Evolutionary conservation across 2,329 filamentous ascomycete species (phyloP).

Genomic region (Stagonosporopsis chrysanthemi): DNA sequence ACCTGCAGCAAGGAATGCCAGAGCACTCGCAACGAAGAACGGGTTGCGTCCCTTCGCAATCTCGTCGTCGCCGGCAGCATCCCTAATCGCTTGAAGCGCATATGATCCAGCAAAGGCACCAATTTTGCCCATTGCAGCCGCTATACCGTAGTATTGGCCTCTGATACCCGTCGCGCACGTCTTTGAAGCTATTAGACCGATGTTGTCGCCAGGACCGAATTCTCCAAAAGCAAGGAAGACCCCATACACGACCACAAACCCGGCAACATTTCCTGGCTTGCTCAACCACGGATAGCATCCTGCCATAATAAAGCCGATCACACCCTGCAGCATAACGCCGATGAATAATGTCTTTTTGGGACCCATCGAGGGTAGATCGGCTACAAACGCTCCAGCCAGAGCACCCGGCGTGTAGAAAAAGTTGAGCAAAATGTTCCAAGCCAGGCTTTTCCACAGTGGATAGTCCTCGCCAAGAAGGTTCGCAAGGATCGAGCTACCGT

Average conservation of each 20-base stretch:
- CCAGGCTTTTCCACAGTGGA: constrained; percentile 78
- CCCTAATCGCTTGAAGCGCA: constrained; percentile 72
- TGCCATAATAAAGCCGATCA: constrained; percentile 89
- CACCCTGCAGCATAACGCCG: constrained; percentile 74
- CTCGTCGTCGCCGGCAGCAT: constrained; percentile 43
- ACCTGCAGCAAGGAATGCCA: constrained; percentile 76
- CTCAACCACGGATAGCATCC: constrained; percentile 77
- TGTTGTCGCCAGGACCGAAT: constrained; percentile 88
- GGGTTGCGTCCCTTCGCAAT: constrained; percentile 76
- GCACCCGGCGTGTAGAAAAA: constrained; percentile 89
- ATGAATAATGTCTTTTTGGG: constrained; percentile 76
- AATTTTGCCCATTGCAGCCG: constrained; percentile 76
- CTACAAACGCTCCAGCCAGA: constrained; percentile 76
- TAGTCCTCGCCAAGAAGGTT: constrained; percentile 67
- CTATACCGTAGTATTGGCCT: constrained; percentile 76
- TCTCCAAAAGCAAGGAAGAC: constrained; percentile 81
- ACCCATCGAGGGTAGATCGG: constrained; percentile 72
- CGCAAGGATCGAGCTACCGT: constrained; percentile 76
- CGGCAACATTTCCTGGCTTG: constrained; percentile 70
- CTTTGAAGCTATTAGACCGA: constrained; percentile 85
- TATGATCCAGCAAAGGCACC: constrained; percentile 87
- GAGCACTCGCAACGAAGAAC: constrained; percentile 81
- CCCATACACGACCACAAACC: constrained; percentile 80
- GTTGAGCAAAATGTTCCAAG: constrained; percentile 89
- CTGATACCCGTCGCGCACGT: constrained; percentile 88